phyloP scores from a whole-genome alignment of 2,329 filamentous ascomycete species.

The Hymenotorrendiella dingleyae region DNA sequence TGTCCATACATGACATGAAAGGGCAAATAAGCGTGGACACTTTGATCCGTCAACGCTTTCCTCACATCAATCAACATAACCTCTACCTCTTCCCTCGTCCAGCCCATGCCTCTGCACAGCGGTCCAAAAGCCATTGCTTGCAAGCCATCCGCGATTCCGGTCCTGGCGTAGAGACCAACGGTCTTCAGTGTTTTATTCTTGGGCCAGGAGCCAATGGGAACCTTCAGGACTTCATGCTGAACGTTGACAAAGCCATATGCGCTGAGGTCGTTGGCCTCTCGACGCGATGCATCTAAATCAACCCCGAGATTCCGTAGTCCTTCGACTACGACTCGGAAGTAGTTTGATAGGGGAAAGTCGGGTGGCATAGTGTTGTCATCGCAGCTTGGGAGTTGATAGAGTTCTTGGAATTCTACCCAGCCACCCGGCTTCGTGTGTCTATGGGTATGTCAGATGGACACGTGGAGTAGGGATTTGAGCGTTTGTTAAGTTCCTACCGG shows the following conservation, averaged over 20 bases:
- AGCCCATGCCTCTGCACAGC: slow-evolving; percentile 16
- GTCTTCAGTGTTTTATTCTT: slow-evolving; percentile 39
- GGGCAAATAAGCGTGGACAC: slow-evolving; percentile 15
- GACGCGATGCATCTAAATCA: slow-evolving; percentile 3
- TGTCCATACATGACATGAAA: slow-evolving; percentile 7
- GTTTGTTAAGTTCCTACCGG: background rate
- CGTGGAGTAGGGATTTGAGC: background rate
- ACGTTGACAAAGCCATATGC: slow-evolving; percentile 38
- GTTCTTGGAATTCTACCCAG: slow-evolving; percentile 21
- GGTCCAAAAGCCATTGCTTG: slow-evolving; percentile 12
- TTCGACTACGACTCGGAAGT: slow-evolving; percentile 1
- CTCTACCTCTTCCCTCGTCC: slow-evolving; percentile 16
- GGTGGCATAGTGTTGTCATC: slow-evolving; percentile 12
- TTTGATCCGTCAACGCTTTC: slow-evolving; percentile 13
- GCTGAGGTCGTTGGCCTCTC: slow-evolving; percentile 1
- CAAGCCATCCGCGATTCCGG: slow-evolving; percentile 7
- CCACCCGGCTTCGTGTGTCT: slow-evolving; percentile 10
- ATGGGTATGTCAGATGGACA: no score
- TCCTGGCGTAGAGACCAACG: slow-evolving; percentile 29
- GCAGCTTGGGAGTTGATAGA: slow-evolving; percentile 39
- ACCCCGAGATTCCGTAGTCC: slow-evolving; percentile 8
- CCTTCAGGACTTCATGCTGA: slow-evolving; percentile 34
- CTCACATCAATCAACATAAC: slow-evolving; percentile 17
- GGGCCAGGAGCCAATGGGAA: slow-evolving; percentile 44
- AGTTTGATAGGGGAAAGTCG: slow-evolving; percentile 4